Evolutionary conservation across 2,329 filamentous ascomycete species (phyloP), one percentile per base, ranked within the genome.

Genomic region (Ceratocystis papillata): DNA sequence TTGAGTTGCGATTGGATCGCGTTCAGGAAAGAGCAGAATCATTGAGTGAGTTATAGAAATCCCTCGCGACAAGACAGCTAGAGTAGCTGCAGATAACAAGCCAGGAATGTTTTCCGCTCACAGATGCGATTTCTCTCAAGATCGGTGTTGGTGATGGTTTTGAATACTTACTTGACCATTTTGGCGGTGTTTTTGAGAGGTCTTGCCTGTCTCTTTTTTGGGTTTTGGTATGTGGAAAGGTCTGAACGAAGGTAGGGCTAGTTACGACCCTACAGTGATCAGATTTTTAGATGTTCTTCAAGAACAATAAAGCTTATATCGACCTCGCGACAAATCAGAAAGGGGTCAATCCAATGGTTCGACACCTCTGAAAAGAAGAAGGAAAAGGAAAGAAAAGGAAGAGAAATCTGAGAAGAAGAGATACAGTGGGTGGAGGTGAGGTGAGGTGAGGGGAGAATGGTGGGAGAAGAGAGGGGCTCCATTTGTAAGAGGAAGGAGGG

Each of bases 91-190:
- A 22, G 3, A 28, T 12, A 17, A 12, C 37, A 41, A 41, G 37
- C 37, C 37, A 12, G 37, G 12, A 41, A 41, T 25, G 28, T 46
- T 33, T 63, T 15, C 15, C n/a, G 10, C 17, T 28, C 10, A 2
- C 17, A 17, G 5, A 45, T 12, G 10, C 8, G 17, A 20, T 10
- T 48, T 15, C 10, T 41, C 22, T 25, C 12, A 33, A 62, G 30
- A 30, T 41, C 10, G 37, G 12, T 64, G 15, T 8, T 44, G 45
- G 28, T 53, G 46, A 48, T 20, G 55, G 48, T 48, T 12, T 41
- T 22, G 66, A 64, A 59, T 66, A 93, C 92, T 88, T 88, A 96
- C 92, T 97, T 96, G 79, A 99, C 94, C 94, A 99, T 99, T 79
- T 91, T 96, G 88, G 82, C 90, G 89, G 91, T 89, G 78, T 85